phyloP scores from a whole-genome alignment of 2,329 filamentous ascomycete species.

The Aspergillus sp. region DNA sequence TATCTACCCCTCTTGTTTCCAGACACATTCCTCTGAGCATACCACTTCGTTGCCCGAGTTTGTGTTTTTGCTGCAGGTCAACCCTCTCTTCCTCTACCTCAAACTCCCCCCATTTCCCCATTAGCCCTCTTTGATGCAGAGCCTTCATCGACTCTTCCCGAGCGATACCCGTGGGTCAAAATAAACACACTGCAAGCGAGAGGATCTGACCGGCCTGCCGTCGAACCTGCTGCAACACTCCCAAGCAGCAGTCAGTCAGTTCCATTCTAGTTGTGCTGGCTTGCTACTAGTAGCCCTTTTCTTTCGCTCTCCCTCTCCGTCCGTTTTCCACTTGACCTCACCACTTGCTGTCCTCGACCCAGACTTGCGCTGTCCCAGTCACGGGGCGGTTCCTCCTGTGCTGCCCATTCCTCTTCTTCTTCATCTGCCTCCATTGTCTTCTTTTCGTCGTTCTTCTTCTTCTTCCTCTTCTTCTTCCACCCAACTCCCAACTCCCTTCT shows the following conservation, averaged over 20 bases:
- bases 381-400: conserved; percentile 16
- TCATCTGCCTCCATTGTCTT: conserved; percentile 21
- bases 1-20: conserved; percentile 5
- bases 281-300: neutral
- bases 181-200: conserved; percentile 36
- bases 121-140: neutral
- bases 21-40: neutral
- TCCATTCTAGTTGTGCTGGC: neutral
- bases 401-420: conserved; percentile 16
- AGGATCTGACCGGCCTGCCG: conserved; percentile 14
- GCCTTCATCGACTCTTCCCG: conserved; percentile 5
- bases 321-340: conserved; percentile 17
- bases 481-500: conserved; percentile 34
- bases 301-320: neutral
- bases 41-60: neutral
- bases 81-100: neutral
- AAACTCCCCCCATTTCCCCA: neutral
- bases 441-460: conserved; percentile 19
- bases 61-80: neutral
- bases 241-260: neutral
- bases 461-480: conserved; percentile 5
- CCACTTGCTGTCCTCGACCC: conserved; percentile 11
- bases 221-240: conserved; percentile 3
- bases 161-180: conserved; percentile 34
- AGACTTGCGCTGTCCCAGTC: conserved; percentile 23